Conservation (phyloP, 345 rosid genomes). For the Pistacia vera region DNA sequence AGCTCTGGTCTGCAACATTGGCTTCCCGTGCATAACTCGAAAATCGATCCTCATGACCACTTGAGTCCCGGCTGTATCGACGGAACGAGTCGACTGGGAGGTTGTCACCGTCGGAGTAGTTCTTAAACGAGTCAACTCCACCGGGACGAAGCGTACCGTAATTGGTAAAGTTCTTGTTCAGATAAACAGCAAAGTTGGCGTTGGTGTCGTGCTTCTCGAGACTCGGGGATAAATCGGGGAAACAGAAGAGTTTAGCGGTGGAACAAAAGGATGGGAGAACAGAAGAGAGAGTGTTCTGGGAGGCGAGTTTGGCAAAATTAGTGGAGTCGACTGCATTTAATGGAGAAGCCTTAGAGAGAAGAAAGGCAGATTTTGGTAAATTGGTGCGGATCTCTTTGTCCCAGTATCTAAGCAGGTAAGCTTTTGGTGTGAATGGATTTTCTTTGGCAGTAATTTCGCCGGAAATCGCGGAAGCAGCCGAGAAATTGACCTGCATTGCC, state of each 20-base stretch:
- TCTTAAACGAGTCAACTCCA: constrained; percentile 57
- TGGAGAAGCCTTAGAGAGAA: constrained; percentile 84
- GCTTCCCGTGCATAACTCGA: constrained; percentile 37
- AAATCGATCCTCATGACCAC: constrained; percentile 46
- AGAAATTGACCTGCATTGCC: constrained; percentile 46
- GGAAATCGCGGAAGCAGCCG: constrained; percentile 29
- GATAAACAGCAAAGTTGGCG: constrained; percentile 56
- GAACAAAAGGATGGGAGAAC: constrained; percentile 78
- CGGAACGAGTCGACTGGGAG: constrained; percentile 53
- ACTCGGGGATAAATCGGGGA: constrained; percentile 52
- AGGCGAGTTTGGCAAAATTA: constrained; percentile 67
- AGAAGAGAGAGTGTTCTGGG: constrained; percentile 51
- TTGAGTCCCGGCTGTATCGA: constrained; percentile 53
- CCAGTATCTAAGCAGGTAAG: constrained; percentile 84
- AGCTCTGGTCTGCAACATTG: constrained; percentile 70
- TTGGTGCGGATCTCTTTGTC: constrained; percentile 60
- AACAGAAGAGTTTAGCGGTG: constrained; percentile 84
- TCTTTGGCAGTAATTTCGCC: constrained; percentile 33
- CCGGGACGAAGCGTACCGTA: constrained; percentile 57
- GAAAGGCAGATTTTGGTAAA: constrained; percentile 50
- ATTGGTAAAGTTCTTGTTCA: constrained; percentile 72
- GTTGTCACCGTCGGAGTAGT: constrained; percentile 43
- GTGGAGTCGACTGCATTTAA: constrained; percentile 65
- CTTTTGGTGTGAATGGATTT: constrained; percentile 80
- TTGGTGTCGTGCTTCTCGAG: constrained; percentile 48